Evolutionary conservation across 2,329 filamentous ascomycete genomes (phyloP), one percentile per base, ranked within the genome.

Genomic region (Hymenoscyphus infarciens): DNA sequence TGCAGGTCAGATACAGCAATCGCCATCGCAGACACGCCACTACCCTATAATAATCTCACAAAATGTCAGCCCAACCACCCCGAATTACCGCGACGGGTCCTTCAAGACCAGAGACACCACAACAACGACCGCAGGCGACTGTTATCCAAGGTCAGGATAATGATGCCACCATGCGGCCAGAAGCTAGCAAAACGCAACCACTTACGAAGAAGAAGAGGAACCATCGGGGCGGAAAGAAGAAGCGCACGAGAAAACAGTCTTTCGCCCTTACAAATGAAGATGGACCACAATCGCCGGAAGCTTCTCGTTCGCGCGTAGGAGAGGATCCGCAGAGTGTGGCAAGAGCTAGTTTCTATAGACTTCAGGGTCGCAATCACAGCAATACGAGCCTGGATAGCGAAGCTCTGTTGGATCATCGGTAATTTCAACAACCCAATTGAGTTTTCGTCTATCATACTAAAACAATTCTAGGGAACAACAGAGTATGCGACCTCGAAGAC

Each of bases 331-430:
- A 69, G 61, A 71, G 63, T 65, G 69, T 67, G 62, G 68, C 68
- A 19, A 67, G 71, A 57, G 67, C 67, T 5, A 78, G 76, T 55
- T 81, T 85, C 73, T 84, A 84, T 72, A 74, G 78, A 68, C 73
- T 82, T 63, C 76, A 78, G 59, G 73, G 79, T 7, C 76, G 79
- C 54, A 91, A 90, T 73, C 73, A 87, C 66, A 98, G 94, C 77
- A 87, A 83, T 70, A 92, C 90, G 0, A 98, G 94, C 75, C 79
- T 98, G 66, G 94, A 97, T 69, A 97, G 92, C 75, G 89, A 96
- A 73, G 88, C 86, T 7, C 79, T 98, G 68, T 79, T 98, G 19
- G 94, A 98, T 76, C 94, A 98, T 76, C 85, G 92, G 87, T 90
- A 77, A 65, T 66, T 56, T 59, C 19, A 35, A 25, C 25, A 22